Evolutionary conservation across 345 rosid species (phyloP).

Genomic region (Nephelium lappaceum): DNA sequence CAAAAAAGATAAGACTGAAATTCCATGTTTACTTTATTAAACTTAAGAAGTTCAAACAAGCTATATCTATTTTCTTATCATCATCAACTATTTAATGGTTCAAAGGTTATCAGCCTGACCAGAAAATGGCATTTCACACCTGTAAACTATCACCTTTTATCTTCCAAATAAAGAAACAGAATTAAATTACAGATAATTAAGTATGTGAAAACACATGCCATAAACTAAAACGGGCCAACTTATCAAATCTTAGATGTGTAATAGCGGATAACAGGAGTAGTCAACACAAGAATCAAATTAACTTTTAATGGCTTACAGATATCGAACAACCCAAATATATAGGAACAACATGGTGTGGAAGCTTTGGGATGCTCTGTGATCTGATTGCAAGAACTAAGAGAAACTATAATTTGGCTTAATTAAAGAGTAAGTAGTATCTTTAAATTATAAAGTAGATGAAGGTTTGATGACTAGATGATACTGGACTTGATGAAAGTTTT

Average conservation of each 20-base stretch:
- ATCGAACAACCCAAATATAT: not conserved
- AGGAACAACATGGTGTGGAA: not conserved
- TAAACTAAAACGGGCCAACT: not conserved
- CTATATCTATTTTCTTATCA: not conserved
- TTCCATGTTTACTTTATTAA: not conserved
- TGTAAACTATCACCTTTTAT: not conserved
- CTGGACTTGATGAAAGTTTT: not conserved
- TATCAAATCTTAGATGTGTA: not conserved
- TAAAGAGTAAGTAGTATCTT: not conserved
- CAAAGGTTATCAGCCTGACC: not conserved
- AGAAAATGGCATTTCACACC: not conserved
- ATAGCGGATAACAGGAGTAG: not conserved
- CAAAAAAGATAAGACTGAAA: not conserved
- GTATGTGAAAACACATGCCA: not conserved
- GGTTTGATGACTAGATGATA: not conserved
- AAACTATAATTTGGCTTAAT: slow-evolving; percentile 6
- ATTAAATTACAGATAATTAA: not conserved
- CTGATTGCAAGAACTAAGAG: not conserved
- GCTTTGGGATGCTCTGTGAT: not conserved
- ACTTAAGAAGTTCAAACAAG: not conserved
- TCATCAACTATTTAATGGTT: not conserved
- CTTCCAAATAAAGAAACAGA: not conserved
- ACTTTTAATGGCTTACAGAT: not conserved
- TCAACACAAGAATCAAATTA: not conserved
- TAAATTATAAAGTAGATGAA: not conserved